Conservation (phyloP, 352 stramenopile genomes). For the Pythium monospermum region DNA sequence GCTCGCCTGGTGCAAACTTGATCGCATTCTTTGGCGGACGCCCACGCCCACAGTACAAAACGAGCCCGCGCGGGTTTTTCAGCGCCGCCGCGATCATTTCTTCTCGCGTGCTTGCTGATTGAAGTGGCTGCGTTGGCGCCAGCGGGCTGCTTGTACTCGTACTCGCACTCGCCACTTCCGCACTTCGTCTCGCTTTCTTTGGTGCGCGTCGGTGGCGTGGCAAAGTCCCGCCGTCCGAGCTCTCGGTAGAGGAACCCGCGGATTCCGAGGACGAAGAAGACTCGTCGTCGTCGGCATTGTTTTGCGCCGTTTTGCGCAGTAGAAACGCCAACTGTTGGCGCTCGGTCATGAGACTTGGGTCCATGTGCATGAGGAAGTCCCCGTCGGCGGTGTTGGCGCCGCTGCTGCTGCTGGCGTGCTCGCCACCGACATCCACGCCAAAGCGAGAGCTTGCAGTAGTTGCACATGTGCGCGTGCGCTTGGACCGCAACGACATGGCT, state of each 20-base stretch:
- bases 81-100: constrained; percentile 16
- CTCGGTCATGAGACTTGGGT: constrained; percentile 77
- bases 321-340: constrained; percentile 75
- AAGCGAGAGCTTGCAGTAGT: too few relatives aligned
- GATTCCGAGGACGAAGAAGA: constrained; percentile 2
- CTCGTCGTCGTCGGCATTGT: constrained; percentile 14
- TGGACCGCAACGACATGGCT: constrained; percentile 18
- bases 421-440: too few relatives aligned
- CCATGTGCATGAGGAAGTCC: constrained; percentile 26
- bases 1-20: constrained; percentile 10
- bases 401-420: too few relatives aligned
- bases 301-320: constrained; percentile 57
- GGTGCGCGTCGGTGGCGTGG: constrained; percentile 14
- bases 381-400: constrained; percentile 5
- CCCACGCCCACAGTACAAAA: constrained; percentile 16
- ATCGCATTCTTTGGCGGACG: constrained; percentile 19
- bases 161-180: neutral
- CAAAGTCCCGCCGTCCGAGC: constrained; percentile 26
- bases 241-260: constrained; percentile 14
- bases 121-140: too few relatives aligned
- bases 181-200: constrained; percentile 8
- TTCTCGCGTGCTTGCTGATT: constrained; percentile 10
- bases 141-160: constrained; percentile 4
- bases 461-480: constrained; percentile 13
- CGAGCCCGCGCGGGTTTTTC: constrained; percentile 15